Conservation (phyloP, 2,329 filamentous ascomycete genomes). For the Scopulariopsis brevicaulis region DNA sequence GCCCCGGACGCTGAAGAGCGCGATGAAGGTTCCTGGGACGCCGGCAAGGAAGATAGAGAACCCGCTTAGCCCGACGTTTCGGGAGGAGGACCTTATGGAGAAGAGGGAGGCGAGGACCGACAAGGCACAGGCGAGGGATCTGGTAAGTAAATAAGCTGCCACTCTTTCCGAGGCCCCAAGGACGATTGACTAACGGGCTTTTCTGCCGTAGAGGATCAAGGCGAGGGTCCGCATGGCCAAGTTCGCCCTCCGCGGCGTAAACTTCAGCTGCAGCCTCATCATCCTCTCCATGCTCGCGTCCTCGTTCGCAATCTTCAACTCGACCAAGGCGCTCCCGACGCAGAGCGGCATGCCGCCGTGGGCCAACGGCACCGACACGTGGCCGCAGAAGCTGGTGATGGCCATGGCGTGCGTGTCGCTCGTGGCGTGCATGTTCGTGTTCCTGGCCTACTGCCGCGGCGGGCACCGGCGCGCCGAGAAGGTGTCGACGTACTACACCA, state of each 20-base stretch:
- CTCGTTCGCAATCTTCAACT: slow-evolving; percentile 87
- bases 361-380: slow-evolving; percentile 67
- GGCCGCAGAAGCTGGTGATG: slow-evolving; percentile 83
- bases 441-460: slow-evolving; percentile 77
- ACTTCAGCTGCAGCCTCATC: slow-evolving; percentile 94
- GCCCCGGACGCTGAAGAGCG: slow-evolving; percentile 76
- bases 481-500: slow-evolving; percentile 86
- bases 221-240: slow-evolving; percentile 85
- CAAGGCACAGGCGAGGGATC: slow-evolving; percentile 74
- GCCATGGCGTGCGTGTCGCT: slow-evolving; percentile 72
- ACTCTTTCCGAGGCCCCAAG: background rate
- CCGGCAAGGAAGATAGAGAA: slow-evolving; percentile 62
- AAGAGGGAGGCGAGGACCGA: slow-evolving; percentile 74
- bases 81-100: slow-evolving; percentile 77
- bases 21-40: slow-evolving; percentile 77
- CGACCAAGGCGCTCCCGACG: slow-evolving; percentile 62
- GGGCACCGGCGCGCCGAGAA: slow-evolving; percentile 87
- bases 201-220: slow-evolving; percentile 66
- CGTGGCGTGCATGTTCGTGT: slow-evolving; percentile 64
- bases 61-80: slow-evolving; percentile 82
- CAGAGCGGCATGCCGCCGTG: slow-evolving; percentile 78
- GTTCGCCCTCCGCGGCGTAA: slow-evolving; percentile 86
- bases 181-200: background rate
- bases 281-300: slow-evolving; percentile 81
- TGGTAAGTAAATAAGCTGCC: slow-evolving; percentile 48